A percentile compares a stretch with the other conserved stretches of the same genome.
Evolutionary conservation across 1,284 basidiomycete genomes (phyloP).

Genomic region (Leccinum subfulvum): DNA sequence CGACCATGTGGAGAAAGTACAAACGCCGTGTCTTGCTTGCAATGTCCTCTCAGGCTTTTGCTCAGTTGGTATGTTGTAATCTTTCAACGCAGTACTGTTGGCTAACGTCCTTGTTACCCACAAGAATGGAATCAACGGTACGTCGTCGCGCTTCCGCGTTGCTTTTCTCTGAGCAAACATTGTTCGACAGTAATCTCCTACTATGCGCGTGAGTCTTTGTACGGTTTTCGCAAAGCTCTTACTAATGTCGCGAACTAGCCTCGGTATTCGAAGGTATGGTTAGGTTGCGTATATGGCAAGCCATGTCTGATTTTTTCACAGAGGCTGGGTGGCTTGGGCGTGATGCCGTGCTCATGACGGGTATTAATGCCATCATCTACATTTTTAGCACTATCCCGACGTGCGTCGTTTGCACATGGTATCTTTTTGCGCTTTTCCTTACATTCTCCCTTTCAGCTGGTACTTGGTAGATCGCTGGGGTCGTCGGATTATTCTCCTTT

Average conservation of each 20-base stretch:
- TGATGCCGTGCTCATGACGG: slow-evolving; percentile 96
- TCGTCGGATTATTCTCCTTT: slow-evolving; percentile 86
- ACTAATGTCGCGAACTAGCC: slow-evolving; percentile 41
- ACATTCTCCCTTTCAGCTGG: slow-evolving; percentile 60
- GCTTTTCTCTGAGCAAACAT: slow-evolving; percentile 9
- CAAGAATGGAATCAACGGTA: slow-evolving; percentile 89
- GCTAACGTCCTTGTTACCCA: slow-evolving; percentile 14
- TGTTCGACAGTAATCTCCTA: slow-evolving; percentile 79
- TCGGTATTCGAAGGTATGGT: slow-evolving; percentile 78
- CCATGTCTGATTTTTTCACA: slow-evolving; percentile 36
- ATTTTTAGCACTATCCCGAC: slow-evolving; percentile 80
- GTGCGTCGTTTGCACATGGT: slow-evolving; percentile 41
- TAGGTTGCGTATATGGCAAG: background rate
- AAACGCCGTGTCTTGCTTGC: slow-evolving; percentile 89
- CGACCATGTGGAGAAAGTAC: slow-evolving; percentile 85
- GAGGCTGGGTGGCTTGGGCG: slow-evolving; percentile 98
- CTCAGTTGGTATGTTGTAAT: slow-evolving; percentile 67
- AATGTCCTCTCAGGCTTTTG: slow-evolving; percentile 97
- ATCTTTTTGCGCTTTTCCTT: slow-evolving; percentile 2
- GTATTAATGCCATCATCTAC: slow-evolving; percentile 90
- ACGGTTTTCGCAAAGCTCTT: slow-evolving; percentile 5
- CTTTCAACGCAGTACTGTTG: background rate
- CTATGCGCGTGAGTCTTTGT: slow-evolving; percentile 74
- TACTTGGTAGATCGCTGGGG: slow-evolving; percentile 94
- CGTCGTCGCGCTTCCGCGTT: slow-evolving; percentile 18